Evolutionary conservation across 805 yeast genomes (phyloP), one percentile per base, ranked within the genome.

Genomic region (Nakazawaea wickerhamii): DNA sequence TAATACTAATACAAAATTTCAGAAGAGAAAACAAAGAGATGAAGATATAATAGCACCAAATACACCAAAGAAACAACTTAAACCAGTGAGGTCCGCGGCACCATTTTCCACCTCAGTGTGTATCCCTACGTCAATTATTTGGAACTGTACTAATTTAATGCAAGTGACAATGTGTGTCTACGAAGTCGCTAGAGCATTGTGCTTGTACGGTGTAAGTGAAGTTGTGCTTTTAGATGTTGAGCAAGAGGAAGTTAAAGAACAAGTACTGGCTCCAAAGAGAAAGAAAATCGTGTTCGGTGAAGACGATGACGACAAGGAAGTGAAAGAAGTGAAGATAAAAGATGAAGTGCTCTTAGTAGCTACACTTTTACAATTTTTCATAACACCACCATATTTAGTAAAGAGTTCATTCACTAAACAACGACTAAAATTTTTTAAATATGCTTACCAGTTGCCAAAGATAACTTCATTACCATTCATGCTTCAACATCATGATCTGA

Each of bases 331-430:
- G 26, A 50, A 47, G 47, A 50, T 52, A 39, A 53, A 59, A 38
- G 66, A 53, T 45, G 66, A 68, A 28, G 63, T 81, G 0, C 60
- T 80, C 55, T 54, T 80, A 6, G 70, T 87, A 42, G 89, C 91
- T 1, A 67, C 81, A 1, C 65, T 89, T 30, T 63, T 89, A 44
- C 95, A 87, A 56, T 88, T 67, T 56, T 86, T 86, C 54, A 78
- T 88, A 13, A 88, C 96, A 0, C 96, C 96, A 1, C 84, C 87
- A 38, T 86, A 89, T 55, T 67, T 89, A 33, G 74, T 80, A 15
- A 80, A 81, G 47, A 61, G 80, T 2, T 70, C 82, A 4, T 86
- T 88, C 64, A 55, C 55, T 26, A 68, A 72, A 47, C 63, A 69
- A 19, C 63, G 68, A 50, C 45, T 59, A 20, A 59, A 64, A 28